These are phyloP conservation scores for Mortierella sp. DNA, from an alignment of 371 early-diverging fungal species.

Conservation along the genomic window DNA sequence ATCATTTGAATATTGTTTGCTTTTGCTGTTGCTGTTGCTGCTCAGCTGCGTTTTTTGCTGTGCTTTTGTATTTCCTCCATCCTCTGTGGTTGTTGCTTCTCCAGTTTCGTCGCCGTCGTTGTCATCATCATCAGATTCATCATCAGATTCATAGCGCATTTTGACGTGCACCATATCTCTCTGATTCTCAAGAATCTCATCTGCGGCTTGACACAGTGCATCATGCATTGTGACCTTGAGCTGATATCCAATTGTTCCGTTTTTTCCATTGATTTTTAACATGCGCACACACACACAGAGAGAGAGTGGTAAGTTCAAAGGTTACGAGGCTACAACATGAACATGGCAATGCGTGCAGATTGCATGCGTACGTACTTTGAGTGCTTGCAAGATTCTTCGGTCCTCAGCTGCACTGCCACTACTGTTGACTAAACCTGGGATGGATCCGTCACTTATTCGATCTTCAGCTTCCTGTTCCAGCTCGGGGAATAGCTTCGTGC, in stretches of 20 bases:
- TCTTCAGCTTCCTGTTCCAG: conserved; percentile 47
- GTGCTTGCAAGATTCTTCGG: conserved; percentile 29
- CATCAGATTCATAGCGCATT: conserved; percentile 49
- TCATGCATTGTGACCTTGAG: conserved; percentile 48
- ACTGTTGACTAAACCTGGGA: conserved; percentile 19
- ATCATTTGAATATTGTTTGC: background rate
- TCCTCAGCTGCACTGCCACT: conserved; percentile 30
- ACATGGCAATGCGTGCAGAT: background rate
- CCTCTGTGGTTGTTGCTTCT: background rate
- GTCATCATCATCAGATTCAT: conserved; percentile 2
- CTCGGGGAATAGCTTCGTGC: conserved; percentile 51
- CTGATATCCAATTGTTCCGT: conserved; percentile 10
- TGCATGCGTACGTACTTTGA: conserved; percentile 23
- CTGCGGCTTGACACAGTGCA: conserved; percentile 32
- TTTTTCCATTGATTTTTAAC: background rate
- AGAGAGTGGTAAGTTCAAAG: background rate
- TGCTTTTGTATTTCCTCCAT: background rate
- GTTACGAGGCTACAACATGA: background rate
- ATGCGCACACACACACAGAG: background rate
- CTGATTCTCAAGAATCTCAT: conserved; percentile 44
- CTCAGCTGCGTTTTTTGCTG: background rate
- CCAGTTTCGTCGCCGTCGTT: background rate
- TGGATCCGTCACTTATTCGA: conserved; percentile 31
- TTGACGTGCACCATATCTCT: conserved; percentile 32
- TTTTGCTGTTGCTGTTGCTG: background rate